Conservation (phyloP, 2,329 filamentous ascomycete genomes). For the Clonostachys rosea region DNA sequence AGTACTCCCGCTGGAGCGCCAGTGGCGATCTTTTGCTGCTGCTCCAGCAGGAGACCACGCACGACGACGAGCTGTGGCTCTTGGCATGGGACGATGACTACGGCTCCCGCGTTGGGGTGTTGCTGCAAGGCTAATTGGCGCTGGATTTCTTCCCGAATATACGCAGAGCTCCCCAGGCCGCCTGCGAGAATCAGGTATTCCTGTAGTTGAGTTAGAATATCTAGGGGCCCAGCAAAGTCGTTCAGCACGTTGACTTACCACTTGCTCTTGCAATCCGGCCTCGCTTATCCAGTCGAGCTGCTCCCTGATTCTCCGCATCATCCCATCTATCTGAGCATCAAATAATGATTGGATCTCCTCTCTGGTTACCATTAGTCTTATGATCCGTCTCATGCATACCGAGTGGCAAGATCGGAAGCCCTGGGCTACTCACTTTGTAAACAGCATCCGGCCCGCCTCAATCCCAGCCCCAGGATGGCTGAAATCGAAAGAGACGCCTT, state of each 20-base stretch:
- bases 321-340: slow-evolving; percentile 31
- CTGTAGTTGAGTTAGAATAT: slow-evolving; percentile 9
- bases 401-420: neutral
- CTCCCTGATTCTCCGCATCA: slow-evolving; percentile 28
- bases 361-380: slow-evolving; percentile 11
- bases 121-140: slow-evolving; percentile 21
- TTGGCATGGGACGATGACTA: slow-evolving; percentile 34
- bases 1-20: slow-evolving; percentile 31
- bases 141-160: slow-evolving; percentile 36
- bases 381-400: too few species aligned
- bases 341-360: slow-evolving; percentile 37
- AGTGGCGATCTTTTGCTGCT: slow-evolving; percentile 39
- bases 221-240: neutral
- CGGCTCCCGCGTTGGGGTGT: slow-evolving; percentile 25
- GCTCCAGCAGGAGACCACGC: slow-evolving; percentile 45
- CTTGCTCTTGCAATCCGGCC: slow-evolving; percentile 20
- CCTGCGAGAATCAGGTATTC: slow-evolving; percentile 37
- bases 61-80: slow-evolving; percentile 52
- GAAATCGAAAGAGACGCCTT: slow-evolving; percentile 33
- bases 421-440: slow-evolving; percentile 23
- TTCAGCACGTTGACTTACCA: slow-evolving; percentile 17
- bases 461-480: slow-evolving; percentile 28
- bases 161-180: slow-evolving; percentile 38
- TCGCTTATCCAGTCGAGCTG: slow-evolving; percentile 31
- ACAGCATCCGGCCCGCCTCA: slow-evolving; percentile 31